Percentiles rank a stretch among this genome's conserved stretches.
phyloP scores from a whole-genome alignment of 2,329 filamentous ascomycete genomes.

The Paecilomyces fulvus region DNA sequence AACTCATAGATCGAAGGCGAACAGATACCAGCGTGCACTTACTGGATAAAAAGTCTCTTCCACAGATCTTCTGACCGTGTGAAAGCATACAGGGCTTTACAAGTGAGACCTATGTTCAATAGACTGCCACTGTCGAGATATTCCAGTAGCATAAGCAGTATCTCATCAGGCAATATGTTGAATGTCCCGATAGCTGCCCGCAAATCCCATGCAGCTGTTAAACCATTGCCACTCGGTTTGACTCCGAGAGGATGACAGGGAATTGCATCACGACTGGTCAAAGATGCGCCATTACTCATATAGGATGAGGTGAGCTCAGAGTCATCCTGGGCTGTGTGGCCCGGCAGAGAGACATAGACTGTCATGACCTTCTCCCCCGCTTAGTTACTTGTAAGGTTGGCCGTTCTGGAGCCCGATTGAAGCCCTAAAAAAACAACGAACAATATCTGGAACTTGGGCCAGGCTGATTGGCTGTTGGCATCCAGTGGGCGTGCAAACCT shows the following conservation, averaged over 20 bases:
- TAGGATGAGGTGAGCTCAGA: slow-evolving; percentile 1
- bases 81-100: slow-evolving; percentile 80
- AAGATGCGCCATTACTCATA: slow-evolving; percentile 10
- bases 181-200: slow-evolving; percentile 60
- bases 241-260: slow-evolving; percentile 74
- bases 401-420: background rate
- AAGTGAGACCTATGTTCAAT: slow-evolving; percentile 62
- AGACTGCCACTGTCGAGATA: slow-evolving; percentile 58
- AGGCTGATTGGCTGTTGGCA: background rate
- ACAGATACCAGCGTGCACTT: slow-evolving; percentile 33
- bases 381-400: slow-evolving; percentile 1
- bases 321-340: slow-evolving; percentile 9
- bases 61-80: slow-evolving; percentile 78
- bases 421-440: slow-evolving; percentile 1
- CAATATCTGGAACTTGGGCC: background rate
- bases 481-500: background rate
- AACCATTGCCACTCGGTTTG: slow-evolving; percentile 78
- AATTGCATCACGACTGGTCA: slow-evolving; percentile 49
- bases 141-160: slow-evolving; percentile 68
- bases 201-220: slow-evolving; percentile 58
- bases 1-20: background rate
- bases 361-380: slow-evolving; percentile 18
- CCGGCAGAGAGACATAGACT: slow-evolving; percentile 21
- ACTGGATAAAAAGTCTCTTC: slow-evolving; percentile 79
- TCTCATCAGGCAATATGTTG: slow-evolving; percentile 66